Base-by-base conservation (phyloP, 2,329 filamentous ascomycete genomes). In the Aspergillus aculeatus region DNA sequence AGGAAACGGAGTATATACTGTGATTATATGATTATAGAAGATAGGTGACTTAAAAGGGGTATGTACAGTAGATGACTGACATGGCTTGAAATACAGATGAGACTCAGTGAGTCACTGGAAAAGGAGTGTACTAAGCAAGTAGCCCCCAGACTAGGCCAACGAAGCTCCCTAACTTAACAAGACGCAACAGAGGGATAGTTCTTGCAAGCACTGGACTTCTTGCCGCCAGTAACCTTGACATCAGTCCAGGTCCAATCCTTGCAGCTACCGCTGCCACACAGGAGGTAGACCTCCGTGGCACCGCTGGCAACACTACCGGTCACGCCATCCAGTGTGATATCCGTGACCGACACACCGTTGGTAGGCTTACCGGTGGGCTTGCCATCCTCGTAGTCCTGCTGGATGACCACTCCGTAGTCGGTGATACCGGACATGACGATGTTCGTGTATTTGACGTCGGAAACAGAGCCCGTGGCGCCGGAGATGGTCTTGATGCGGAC, bases 301-400 rank as follows among this genome's bases (percentile, higher is more conserved):
- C 62, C 63, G 5, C 65, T 63, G 16, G 38, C 38, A 11, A 68
- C 69, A 5, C 71, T 74, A 5, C 77, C 77, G 1, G 66, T 71
- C 2, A 79, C 67, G 62, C 76, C 72, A 48, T 69, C 65, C 53
- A 78, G 73, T 7, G 65, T 59, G 2, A 79, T 50, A 56, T 71
- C 71, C 21, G 61, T 60, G 50, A 79, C 77, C 1, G 64, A 65
- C 2, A 79, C 75, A 2, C 76, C 76, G 50, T 76, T 77, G 1
- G 72, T 72, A 11, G 77, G 72, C 9, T 62, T 61, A 1, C 76
- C 77, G 7, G 72, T 77, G 5, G 76, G 69, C 2, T 75, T 75
- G n/a, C 77, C 81, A 63, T 83, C 83, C 56, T 80, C 66, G 64
- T 83, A 83, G 66, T 83, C 81, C 70, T 83, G 80, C 70, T 82